Base-by-base conservation (phyloP, 371 early-diverging fungal species). In the Mucor plumbeus region DNA sequence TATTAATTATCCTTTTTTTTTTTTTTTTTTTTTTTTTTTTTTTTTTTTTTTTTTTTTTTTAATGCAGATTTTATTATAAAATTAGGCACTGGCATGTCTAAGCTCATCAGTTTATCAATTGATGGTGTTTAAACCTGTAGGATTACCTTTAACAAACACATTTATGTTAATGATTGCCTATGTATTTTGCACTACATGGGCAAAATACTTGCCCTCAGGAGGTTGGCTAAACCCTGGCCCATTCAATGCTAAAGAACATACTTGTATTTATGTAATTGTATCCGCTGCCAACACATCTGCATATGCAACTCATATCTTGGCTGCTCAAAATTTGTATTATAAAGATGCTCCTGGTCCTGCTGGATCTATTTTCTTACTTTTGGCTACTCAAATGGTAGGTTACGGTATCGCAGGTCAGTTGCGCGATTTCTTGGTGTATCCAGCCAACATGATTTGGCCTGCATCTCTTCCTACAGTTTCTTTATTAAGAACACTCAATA, bases 391-490 rank as follows among this genome's bases (percentile, higher is more conserved):
- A 71, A 71, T 91, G 65, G 78, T 93, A 59, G 95, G 97, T 40
- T 93, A 90, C 70, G 94, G 95, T 54, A 86, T 95, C 67, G 83
- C 90, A 5, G 98, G 97, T 15, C 78, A 94, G n/a, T 79, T 88
- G 21, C 88, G 95, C 21, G 78, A 81, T 7, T 93, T 90, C 77
- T 79, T 96, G 15, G 94, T 97, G 11, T 85, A 89, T 39, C 95
- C 96, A 9, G 77, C 91, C 1, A 79, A 83, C 47, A 95, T 97
- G 94, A 82, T 94, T 39, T 97, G 97, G 97, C 96, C 96, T 6
- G 76, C 85, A 8, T 86, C 82, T 33, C 78, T 97, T 26, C 87
- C 94, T 41, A 86, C 83, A 31, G 88, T 92, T 11, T 90, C 95
- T 1, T 69, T 96, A 31, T 86, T 94, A 65, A 83, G 83, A 33